phyloP scores from a whole-genome alignment of 192 early-diverging fungal genomes.

The Dimargaris xerosporica region DNA sequence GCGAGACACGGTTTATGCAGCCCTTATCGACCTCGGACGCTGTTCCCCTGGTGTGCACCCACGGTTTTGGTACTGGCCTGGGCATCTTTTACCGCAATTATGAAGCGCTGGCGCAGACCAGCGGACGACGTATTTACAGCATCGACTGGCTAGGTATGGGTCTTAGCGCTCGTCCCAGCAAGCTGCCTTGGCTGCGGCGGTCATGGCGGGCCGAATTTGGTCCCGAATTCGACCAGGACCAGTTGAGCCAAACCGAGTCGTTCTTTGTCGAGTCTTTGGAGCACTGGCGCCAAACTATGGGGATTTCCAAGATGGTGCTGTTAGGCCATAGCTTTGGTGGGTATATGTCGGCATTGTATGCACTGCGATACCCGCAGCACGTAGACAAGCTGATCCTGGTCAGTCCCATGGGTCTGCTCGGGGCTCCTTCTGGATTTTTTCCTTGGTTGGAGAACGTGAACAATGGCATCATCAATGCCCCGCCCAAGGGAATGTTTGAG shows the following conservation, averaged over 20 bases:
- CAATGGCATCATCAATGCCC: not conserved
- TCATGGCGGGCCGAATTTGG: conserved; percentile 21
- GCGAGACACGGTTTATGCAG: not conserved
- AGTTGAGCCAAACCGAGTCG: conserved; percentile 43
- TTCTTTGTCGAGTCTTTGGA: conserved; percentile 89
- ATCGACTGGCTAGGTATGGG: conserved; percentile 97
- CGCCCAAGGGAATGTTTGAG: not conserved
- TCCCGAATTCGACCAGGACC: conserved; percentile 22
- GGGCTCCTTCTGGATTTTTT: conserved; percentile 24
- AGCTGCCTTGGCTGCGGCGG: conserved; percentile 26
- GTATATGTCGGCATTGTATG: conserved; percentile 72
- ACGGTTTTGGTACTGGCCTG: conserved; percentile 31
- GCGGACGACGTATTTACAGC: conserved; percentile 24
- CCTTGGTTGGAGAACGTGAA: conserved; percentile 25
- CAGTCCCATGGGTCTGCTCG: conserved; percentile 69
- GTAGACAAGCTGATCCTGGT: conserved; percentile 80
- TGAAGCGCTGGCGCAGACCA: conserved; percentile 21
- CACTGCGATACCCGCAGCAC: conserved; percentile 68
- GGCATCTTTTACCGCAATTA: conserved; percentile 33
- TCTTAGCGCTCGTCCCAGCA: conserved; percentile 61
- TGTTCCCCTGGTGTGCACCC: conserved; percentile 25
- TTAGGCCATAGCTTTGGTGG: conserved; percentile 78
- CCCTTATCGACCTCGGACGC: not conserved
- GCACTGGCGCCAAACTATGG: conserved; percentile 62
- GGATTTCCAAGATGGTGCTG: conserved; percentile 72